Conservation (phyloP, 345 rosid genomes). For the Eucalyptus tenuipes region DNA sequence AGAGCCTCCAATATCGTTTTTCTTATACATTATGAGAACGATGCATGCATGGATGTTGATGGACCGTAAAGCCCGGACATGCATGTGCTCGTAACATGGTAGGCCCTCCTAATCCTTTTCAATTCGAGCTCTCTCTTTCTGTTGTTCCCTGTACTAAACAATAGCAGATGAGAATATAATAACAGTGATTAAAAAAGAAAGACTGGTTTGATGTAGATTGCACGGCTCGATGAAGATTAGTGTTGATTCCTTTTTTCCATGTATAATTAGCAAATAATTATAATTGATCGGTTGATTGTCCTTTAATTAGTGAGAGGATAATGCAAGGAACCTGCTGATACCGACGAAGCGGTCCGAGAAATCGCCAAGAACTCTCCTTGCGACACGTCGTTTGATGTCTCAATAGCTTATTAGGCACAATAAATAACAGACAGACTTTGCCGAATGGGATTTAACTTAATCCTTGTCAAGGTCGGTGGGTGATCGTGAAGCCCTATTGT, state of each 20-base stretch:
- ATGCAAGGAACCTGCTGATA: not conserved
- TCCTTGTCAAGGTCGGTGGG: not conserved
- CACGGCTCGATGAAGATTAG: not conserved
- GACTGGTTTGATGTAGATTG: not conserved
- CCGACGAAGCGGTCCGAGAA: not conserved
- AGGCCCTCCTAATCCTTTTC: conserved; percentile 9
- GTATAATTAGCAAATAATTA: not conserved
- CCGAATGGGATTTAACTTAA: not conserved
- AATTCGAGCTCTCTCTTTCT: not conserved
- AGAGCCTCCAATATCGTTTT: not conserved
- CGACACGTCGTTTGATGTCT: not conserved
- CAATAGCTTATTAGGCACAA: not conserved
- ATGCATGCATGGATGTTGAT: not conserved
- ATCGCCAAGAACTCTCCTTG: not conserved
- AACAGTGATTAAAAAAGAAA: not conserved
- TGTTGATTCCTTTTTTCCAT: not conserved
- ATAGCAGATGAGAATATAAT: not conserved
- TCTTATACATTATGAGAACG: not conserved
- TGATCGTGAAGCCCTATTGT: not conserved
- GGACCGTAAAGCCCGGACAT: conserved; percentile 15
- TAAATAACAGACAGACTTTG: not conserved
- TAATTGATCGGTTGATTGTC: not conserved
- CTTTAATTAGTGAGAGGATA: not conserved
- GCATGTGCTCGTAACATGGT: conserved; percentile 62
- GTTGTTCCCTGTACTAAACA: not conserved